Evolutionary conservation across 805 yeast species (phyloP), one percentile per base, ranked within the genome.

Genomic region (Candida odintsovae): DNA sequence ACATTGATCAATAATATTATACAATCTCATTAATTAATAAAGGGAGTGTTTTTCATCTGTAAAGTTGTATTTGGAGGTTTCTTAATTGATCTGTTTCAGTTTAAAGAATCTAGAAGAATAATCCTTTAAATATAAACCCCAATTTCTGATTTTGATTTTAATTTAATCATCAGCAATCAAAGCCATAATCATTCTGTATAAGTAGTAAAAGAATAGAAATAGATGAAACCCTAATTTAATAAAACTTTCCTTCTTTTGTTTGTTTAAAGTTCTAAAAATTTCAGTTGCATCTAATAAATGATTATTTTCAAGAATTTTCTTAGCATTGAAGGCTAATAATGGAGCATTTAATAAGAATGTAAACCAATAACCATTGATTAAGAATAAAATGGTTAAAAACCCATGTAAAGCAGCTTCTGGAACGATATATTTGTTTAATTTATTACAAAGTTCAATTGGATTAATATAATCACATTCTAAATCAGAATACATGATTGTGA

Each of bases 231-330:
- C 97, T 58, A 94, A 78, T 68, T 92, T 92, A 66, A 87, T 69
- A 64, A 90, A 90, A 50, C 89, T 78, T 70, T 90, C 98, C 67
- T 85, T 86, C 79, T 94, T 92, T 73, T 90, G 96, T 63, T 85
- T 87, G 58, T 88, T 78, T 62, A 92, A 78, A 38, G 97, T 90
- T 73, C 98, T 81, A 72, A 94, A 94, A 61, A 92, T 94, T 68
- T 92, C 97, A 39, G 99, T 92, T 49, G 98, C 98, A 67, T 94
- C 99, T 66, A 90, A 80, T 53, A 87, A 72, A 65, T 92, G 90
- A 65, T 83, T 82, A 68, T 88, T 89, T 58, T 78, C 80, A 66
- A 83, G 69, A 61, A 88, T 78, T 67, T 87, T 87, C 73, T 85
- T 83, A 49, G 73, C 81, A 65, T 94, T 94, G 75, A 75, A 94